Base-by-base conservation (phyloP, 805 yeast species). In the Spencermartinsiella europaea region DNA sequence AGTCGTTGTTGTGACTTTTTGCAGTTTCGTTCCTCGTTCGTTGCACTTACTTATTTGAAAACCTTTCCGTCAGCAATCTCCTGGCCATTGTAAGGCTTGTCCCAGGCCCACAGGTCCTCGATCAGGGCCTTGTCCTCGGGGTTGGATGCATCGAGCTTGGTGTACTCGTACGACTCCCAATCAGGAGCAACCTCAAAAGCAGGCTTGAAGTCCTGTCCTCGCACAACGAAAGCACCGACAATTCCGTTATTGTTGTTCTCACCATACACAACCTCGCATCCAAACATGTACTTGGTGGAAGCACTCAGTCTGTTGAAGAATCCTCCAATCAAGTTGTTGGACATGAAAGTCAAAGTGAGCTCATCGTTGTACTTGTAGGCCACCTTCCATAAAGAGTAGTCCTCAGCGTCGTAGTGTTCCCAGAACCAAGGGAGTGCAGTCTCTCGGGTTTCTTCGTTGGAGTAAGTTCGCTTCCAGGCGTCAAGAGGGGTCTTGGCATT, bases 151-250 rank as follows among this genome's bases (percentile, higher is more conserved):
- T 91, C 97, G 64, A 91, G 76, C 76, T 86, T 82, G 66, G 80
- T 73, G 85, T 79, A 88, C 50, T 68, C 66, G 76, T 87, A 91
- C 42, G 96, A 87, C 75, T 91, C 98, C 95, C 95, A 89, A 75
- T 93, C 99, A 71, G 99, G 97, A 66, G 98, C 99, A 70, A 93
- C 98, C 57, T 91, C 85, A 66, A 91, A 88, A 54, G 96, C 99
- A 70, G 97, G 95, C 48, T 61, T 78, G 66, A 61, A 73, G 53
- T 91, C 96, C 73, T 91, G 87, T 63, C 99, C 99, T 76, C 98
- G 89, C 65, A 91, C 83, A 65, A 93, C 72, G 79, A 91, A 83
- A 66, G 84, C 95, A 77, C 96, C 97, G 61, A 86, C 75, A 68
- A 91, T 90, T 77, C 97, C 98, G 75, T 91, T 91, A 83, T 83